Evolutionary conservation across 2,329 filamentous ascomycete genomes (phyloP), one percentile per base, ranked within the genome.

Genomic region (Fusarium circinatum): DNA sequence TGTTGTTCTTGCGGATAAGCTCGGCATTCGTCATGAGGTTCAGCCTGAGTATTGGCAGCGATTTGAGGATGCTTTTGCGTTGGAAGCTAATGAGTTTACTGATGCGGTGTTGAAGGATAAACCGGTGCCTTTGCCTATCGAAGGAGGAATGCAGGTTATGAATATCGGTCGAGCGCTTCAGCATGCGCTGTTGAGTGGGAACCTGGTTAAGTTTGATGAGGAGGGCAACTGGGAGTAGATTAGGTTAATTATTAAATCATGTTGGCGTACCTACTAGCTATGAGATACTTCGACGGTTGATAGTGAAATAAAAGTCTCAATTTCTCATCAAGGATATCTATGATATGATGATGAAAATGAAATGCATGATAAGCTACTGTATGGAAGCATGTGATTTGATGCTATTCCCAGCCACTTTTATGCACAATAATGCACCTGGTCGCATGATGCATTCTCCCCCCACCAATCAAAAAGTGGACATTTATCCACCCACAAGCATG

Each of bases 21-120:
- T 78, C 5, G 75, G 75, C 2, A 57, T 92, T 28, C 82, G 87
- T 20, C 84, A 88, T 41, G 88, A 92, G 79, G 87, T 91, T 10
- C 89, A 89, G 5, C 82, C 84, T 42, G 85, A 89, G 72, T 92
- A 91, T 79, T 92, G 89, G 76, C 90, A 88, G 60, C 83, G 90
- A 0, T 92, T 92, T 74, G 85, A 89, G 69, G 81, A 88, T 41
- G 90, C 90, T 0, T 92, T 92, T 78, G 87, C 90, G 6, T 85
- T 83, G 10, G 90, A 92, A 81, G 87, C 88, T 4, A 89, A 90
- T 68, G 89, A 92, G 80, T 92, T 92, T 73, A 89, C 89, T 0
- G 88, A 73, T 84, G 28, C 84, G 82, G 26, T 88, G 86, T 65
- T 81, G 64, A 81, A 87, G 68, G 87, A 82, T 38, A 80, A 84